Evolutionary conservation across 2,329 filamentous ascomycete genomes (phyloP).

Genomic region (Ophiostoma piceae): DNA sequence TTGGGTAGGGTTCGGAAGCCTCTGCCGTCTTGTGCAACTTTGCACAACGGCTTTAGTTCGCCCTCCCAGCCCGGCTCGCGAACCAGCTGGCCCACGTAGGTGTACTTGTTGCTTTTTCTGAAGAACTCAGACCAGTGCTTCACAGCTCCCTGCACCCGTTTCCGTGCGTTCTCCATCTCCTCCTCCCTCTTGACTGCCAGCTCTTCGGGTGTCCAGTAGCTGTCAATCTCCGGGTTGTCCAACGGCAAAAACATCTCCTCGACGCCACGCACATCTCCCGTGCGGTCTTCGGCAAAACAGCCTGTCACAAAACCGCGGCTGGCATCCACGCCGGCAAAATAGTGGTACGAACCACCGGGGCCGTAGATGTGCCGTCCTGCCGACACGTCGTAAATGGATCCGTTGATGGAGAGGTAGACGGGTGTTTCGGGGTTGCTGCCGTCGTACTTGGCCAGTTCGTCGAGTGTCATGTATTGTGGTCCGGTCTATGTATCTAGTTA

Average conservation of each 20-base stretch:
- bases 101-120: conserved; percentile 71
- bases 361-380: conserved; percentile 65
- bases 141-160: conserved; percentile 62
- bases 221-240: conserved; percentile 59
- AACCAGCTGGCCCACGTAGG: conserved; percentile 69
- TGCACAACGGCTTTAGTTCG: conserved; percentile 52
- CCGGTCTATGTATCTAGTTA: conserved; percentile 34
- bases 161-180: conserved; percentile 61
- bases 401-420: conserved; percentile 86
- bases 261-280: conserved; percentile 76
- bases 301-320: conserved; percentile 85
- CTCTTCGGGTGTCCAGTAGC: conserved; percentile 50
- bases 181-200: conserved; percentile 50
- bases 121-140: conserved; percentile 84
- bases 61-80: conserved; percentile 57
- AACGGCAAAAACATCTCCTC: conserved; percentile 76
- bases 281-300: conserved; percentile 83
- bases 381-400: conserved; percentile 80
- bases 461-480: conserved; percentile 67
- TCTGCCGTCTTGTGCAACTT: conserved; percentile 57
- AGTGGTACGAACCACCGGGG: conserved; percentile 77
- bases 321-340: conserved; percentile 83
- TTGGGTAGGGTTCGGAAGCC: conserved; percentile 55
- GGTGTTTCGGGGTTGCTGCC: conserved; percentile 70
- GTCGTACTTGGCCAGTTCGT: conserved; percentile 68